Conservation (phyloP, 192 early-diverging fungal species). For the Backusella luteola region DNA sequence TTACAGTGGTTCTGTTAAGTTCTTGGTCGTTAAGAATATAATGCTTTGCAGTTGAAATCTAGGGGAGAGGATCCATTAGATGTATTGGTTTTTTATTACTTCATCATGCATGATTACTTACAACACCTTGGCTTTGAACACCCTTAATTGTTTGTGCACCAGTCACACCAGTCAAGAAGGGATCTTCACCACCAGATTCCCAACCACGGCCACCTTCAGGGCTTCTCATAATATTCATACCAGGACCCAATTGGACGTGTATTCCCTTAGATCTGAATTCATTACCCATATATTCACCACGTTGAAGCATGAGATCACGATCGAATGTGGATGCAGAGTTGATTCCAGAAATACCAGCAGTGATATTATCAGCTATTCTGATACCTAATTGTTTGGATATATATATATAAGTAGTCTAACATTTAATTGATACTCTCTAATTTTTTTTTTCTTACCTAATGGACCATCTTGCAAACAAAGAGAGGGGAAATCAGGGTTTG, state of each 20-base stretch:
- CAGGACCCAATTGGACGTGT: constrained; percentile 53
- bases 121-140: constrained; percentile 31
- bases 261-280: constrained; percentile 57
- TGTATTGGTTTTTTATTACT: not conserved
- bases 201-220: constrained; percentile 23
- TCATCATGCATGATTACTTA: not conserved
- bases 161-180: constrained; percentile 21
- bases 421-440: not conserved
- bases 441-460: not conserved
- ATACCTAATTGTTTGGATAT: constrained; percentile 2
- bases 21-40: constrained; percentile 35
- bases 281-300: constrained; percentile 50
- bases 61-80: not conserved
- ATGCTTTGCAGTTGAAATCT: constrained; percentile 35
- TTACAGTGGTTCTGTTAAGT: constrained; percentile 16
- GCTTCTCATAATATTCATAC: constrained; percentile 16
- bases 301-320: constrained; percentile 39
- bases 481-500: constrained; percentile 43
- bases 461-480: constrained; percentile 33
- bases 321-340: constrained; percentile 65
- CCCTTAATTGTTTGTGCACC: constrained; percentile 21
- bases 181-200: constrained; percentile 35
- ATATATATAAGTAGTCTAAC: not conserved
- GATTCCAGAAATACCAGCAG: constrained; percentile 47
- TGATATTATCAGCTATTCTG: constrained; percentile 38